Evolutionary conservation across 2,329 filamentous ascomycete genomes (phyloP).

Genomic region (Ilyonectria destructans): DNA sequence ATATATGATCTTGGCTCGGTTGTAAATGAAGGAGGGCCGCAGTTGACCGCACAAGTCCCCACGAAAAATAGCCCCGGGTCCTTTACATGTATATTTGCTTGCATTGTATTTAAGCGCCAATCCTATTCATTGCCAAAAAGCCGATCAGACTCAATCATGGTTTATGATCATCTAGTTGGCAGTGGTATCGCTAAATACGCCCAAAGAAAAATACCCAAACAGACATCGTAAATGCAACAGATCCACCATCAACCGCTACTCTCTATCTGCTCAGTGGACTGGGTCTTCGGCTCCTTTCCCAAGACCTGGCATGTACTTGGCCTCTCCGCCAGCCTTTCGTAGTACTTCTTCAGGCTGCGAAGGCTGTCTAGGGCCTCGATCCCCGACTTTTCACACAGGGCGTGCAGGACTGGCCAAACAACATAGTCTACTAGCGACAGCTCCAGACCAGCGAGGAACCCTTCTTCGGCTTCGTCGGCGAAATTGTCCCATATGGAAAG

Average conservation of each 20-base stretch:
- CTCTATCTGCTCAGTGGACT: background rate
- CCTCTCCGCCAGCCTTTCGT: constrained; percentile 48
- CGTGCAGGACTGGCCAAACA: constrained; percentile 70
- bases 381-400: constrained; percentile 57
- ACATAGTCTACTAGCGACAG: constrained; percentile 70
- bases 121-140: background rate
- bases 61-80: background rate
- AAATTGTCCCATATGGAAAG: constrained; percentile 61
- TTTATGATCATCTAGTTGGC: constrained; percentile 8
- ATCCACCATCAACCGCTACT: background rate
- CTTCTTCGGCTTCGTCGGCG: constrained; percentile 48
- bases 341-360: constrained; percentile 57
- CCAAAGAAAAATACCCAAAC: background rate
- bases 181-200: constrained; percentile 9
- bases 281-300: constrained; percentile 25
- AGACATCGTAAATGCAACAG: background rate
- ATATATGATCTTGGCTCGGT: constrained; percentile 1
- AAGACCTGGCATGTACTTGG: constrained; percentile 46
- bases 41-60: background rate
- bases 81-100: background rate
- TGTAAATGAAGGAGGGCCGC: background rate
- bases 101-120: background rate
- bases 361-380: constrained; percentile 51
- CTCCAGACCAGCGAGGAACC: constrained; percentile 63
- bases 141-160: background rate